Base-by-base conservation (phyloP, 495 filamentous ascomycete genomes). In the Elasticomyces elasticus region DNA sequence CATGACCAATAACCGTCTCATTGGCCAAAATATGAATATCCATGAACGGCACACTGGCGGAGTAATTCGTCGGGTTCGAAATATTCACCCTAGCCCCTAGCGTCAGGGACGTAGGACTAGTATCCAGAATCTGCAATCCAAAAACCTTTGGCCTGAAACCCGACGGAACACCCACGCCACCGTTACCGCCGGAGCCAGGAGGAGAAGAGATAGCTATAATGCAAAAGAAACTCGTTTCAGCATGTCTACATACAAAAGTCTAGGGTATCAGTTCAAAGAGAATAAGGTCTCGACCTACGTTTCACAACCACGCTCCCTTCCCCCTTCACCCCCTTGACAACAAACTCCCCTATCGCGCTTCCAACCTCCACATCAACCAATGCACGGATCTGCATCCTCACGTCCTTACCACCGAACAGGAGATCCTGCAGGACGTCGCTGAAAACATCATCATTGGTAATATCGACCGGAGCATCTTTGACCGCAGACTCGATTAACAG, bases 41-140 rank as follows among this genome's bases (percentile, higher is more conserved):
- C 43, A 86, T 61, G 55, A 82, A 91, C 9, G 92, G 91, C 35
- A 98, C 71, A 19, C 74, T 72, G 0, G 85, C 88, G 23, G 85
- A 81, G 67, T 95, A 95, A 0, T 81, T 71, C 0, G 89, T 94
- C 2, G 92, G 92, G 63, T 98, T 98, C 1, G 85, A 91, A 55
- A 95, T 72, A 64, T 90, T 92, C 52, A 94, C 70, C 20, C 63
- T 70, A 10, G 86, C 83, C 54, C 78, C 71, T 10, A 96, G 66
- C 13, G 76, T 79, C 20, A 95, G 67, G 5, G 82, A 85, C 15
- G 80, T 76, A 37, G 75, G 69, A 3, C 81, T 81, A 0, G 89
- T 94, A 35, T 83, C 73, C 27, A 80, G 62, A 52, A 98, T 76
- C 49, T 76, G 69, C 19, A 98, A 66, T 38, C 75, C 74, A 28